Percentiles rank a stretch among this genome's conserved stretches.
Conservation (phyloP, 2,329 filamentous ascomycete genomes). For the Arachnopeziza araneosa region DNA sequence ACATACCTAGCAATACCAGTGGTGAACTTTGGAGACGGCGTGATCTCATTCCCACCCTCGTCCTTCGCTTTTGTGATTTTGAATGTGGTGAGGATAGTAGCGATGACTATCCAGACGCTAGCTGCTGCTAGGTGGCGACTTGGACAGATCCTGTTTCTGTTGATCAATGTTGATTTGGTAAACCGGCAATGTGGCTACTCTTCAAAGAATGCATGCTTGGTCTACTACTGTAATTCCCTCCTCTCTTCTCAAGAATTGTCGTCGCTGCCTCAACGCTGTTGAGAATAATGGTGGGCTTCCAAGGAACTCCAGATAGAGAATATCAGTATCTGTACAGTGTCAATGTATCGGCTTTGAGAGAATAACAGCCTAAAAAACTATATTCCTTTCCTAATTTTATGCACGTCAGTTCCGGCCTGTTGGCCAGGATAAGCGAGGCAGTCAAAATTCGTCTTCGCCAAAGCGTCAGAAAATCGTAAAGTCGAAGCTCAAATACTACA, state of each 20-base stretch:
- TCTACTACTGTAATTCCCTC: constrained; percentile 40
- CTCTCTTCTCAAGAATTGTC: constrained; percentile 41
- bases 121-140: constrained; percentile 45
- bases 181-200: constrained; percentile 7
- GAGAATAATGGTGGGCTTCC: constrained; percentile 36
- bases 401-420: constrained; percentile 20
- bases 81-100: constrained; percentile 36
- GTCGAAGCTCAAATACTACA: too few relatives aligned
- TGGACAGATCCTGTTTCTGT: constrained; percentile 34
- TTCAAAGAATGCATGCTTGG: constrained; percentile 37
- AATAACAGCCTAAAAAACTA: constrained; percentile 2
- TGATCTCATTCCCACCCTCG: constrained; percentile 32
- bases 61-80: constrained; percentile 31
- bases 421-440: constrained; percentile 19
- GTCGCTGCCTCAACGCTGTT: constrained; percentile 38
- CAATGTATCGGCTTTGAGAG: neutral
- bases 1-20: constrained; percentile 16
- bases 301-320: constrained; percentile 20
- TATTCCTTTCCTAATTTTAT: constrained; percentile 23
- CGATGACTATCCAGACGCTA: constrained; percentile 38
- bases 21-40: constrained; percentile 24
- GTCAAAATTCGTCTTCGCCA: too few relatives aligned
- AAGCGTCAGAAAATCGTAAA: too few relatives aligned
- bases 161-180: neutral
- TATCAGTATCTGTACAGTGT: constrained; percentile 13